Conservation (phyloP, 2,329 filamentous ascomycete genomes). For the Emmonsiellopsis sp. region DNA sequence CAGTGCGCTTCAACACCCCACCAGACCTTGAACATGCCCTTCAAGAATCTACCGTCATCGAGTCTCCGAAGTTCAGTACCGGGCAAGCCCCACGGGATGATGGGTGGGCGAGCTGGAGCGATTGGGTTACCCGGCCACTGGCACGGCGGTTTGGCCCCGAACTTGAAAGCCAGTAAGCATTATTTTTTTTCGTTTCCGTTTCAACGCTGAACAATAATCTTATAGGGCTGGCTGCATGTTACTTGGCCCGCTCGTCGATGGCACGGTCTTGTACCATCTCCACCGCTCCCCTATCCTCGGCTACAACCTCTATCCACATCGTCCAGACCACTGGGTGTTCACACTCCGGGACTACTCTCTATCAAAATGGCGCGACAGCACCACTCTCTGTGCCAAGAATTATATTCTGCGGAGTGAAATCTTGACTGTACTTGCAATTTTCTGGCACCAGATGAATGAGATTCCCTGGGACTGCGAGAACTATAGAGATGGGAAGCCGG, state of each 20-base stretch:
- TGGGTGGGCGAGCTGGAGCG: slow-evolving; percentile 1
- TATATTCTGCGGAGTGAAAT: not conserved
- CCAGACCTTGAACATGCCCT: not conserved
- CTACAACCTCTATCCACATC: not conserved
- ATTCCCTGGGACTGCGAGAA: not conserved
- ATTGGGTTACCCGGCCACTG: not conserved
- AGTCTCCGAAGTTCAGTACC: not conserved
- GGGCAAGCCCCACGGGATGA: not conserved
- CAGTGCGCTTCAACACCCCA: not conserved
- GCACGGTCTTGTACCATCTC: not conserved
- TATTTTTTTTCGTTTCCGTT: not conserved
- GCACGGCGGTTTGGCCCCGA: not conserved
- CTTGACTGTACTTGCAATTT: not conserved
- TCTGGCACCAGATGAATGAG: slow-evolving; percentile 2
- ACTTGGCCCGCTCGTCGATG: not conserved
- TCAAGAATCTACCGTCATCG: not conserved
- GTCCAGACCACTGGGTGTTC: not conserved
- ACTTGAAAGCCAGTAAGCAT: not conserved
- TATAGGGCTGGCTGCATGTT: not conserved
- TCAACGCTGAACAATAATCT: not conserved
- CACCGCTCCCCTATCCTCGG: not conserved
- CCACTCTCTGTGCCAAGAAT: not conserved
- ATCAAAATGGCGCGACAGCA: not conserved
- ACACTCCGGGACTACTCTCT: not conserved
- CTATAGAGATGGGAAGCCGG: not conserved